Evolutionary conservation across 139 green algal genomes (phyloP).

Genomic region (Mychonastes homosphaera): DNA sequence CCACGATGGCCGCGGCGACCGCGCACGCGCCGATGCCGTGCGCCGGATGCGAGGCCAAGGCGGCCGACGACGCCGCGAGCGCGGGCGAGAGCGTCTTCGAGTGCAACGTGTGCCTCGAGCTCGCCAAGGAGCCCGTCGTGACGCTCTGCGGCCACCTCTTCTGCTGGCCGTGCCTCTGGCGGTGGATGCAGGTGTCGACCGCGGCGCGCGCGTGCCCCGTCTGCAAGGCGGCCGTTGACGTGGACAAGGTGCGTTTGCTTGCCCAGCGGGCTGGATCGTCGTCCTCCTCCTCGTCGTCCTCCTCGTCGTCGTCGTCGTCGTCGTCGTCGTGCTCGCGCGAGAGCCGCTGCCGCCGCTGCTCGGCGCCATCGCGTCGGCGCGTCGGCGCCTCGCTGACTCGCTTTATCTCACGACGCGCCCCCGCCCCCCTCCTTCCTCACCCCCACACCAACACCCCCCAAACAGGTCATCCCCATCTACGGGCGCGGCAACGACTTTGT

Average conservation of each 20-base stretch:
- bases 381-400: too few relatives aligned
- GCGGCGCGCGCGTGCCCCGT: slow-evolving; percentile 67
- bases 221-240: slow-evolving; percentile 81
- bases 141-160: slow-evolving; percentile 93
- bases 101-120: slow-evolving; percentile 95
- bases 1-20: too few relatives aligned
- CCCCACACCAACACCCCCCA: neutral
- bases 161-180: slow-evolving; percentile 91
- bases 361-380: too few relatives aligned
- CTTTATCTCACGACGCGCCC: too few relatives aligned
- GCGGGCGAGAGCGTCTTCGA: slow-evolving; percentile 47
- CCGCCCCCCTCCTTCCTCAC: too few relatives aligned
- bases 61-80: neutral
- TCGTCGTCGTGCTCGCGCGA: neutral
- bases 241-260: slow-evolving; percentile 50
- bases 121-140: slow-evolving; percentile 82
- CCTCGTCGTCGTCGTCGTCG: neutral
- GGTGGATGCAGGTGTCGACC: slow-evolving; percentile 63
- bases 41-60: neutral
- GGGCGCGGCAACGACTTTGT: slow-evolving; percentile 55
- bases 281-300: slow-evolving; percentile 1
- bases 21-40: too few relatives aligned
- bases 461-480: slow-evolving; percentile 74
- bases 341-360: neutral
- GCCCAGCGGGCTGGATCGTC: neutral